Conservation (phyloP, 805 yeast species). For the Metschnikowia proteae region DNA sequence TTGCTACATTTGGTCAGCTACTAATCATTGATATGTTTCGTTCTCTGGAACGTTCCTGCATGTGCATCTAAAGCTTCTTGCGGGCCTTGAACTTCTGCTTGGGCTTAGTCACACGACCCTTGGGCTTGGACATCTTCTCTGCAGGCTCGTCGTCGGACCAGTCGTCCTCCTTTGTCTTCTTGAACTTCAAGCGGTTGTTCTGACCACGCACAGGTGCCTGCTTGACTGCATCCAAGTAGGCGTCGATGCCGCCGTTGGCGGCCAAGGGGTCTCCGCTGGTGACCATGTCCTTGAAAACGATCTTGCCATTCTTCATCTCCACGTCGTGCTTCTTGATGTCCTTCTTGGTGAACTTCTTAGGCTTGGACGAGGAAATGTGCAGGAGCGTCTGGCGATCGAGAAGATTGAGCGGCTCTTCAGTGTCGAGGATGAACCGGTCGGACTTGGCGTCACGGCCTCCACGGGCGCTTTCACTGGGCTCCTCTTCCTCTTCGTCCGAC, state of each 20-base stretch:
- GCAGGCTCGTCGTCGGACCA: conserved; percentile 45
- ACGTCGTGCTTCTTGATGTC: conserved; percentile 34
- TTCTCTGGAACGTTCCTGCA: no score
- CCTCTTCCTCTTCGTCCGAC: conserved; percentile 53
- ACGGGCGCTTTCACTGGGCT: conserved; percentile 8
- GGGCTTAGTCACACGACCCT: conserved; percentile 30
- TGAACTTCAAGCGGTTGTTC: conserved; percentile 84
- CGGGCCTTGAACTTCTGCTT: conserved; percentile 54
- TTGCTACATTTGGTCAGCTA: no score
- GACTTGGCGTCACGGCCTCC: conserved; percentile 26
- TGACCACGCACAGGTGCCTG: conserved; percentile 94
- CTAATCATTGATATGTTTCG: no score
- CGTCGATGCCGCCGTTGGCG: conserved; percentile 65
- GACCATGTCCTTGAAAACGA: conserved; percentile 54
- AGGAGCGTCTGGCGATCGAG: conserved; percentile 81
- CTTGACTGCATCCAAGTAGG: conserved; percentile 89
- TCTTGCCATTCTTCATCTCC: conserved; percentile 57
- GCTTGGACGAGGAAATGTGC: conserved; percentile 84
- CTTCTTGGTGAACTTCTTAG: conserved; percentile 53
- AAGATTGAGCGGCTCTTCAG: conserved; percentile 80
- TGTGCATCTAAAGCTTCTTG: conserved; percentile 46
- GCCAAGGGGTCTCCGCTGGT: conserved; percentile 41
- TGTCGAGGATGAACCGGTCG: conserved; percentile 71
- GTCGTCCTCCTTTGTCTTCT: conserved; percentile 55
- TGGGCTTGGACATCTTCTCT: conserved; percentile 9